Conservation (phyloP, 2,329 filamentous ascomycete genomes). For the Colletotrichum godetiae region DNA sequence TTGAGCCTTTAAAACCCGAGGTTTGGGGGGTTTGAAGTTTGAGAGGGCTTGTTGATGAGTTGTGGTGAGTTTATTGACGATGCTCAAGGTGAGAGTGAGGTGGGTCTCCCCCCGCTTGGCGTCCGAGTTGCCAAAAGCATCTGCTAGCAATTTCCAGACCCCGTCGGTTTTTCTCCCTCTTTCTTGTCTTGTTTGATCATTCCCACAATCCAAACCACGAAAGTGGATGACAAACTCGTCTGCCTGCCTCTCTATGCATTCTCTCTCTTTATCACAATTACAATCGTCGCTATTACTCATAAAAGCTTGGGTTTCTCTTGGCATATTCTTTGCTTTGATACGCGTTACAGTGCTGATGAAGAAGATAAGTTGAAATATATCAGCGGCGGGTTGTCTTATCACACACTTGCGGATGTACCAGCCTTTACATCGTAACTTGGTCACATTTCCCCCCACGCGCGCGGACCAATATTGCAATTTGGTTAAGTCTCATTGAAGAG, state of each 20-base stretch:
- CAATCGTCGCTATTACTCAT: too few species aligned
- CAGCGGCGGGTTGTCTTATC: too few species aligned
- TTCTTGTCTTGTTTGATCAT: neutral
- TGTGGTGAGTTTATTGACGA: slow-evolving; percentile 2
- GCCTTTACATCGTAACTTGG: neutral
- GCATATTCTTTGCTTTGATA: too few species aligned
- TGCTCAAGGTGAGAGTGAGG: slow-evolving; percentile 5
- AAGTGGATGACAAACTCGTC: too few species aligned
- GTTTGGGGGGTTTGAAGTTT: neutral
- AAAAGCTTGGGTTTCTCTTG: too few species aligned
- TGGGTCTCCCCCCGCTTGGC: slow-evolving; percentile 18
- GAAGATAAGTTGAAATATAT: too few species aligned
- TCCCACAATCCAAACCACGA: neutral
- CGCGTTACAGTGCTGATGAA: too few species aligned
- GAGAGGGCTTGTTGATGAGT: neutral
- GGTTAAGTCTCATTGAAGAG: neutral
- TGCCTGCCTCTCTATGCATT: too few species aligned
- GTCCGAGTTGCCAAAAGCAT: slow-evolving; percentile 1
- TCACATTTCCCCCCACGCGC: neutral
- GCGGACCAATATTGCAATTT: neutral
- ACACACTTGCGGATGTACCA: neutral
- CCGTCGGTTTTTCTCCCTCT: neutral
- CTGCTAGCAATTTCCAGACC: slow-evolving; percentile 23
- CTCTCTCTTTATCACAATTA: too few species aligned
- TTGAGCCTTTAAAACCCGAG: slow-evolving; percentile 5